These are phyloP conservation scores for Coemansia sp. DNA, from an alignment of 192 early-diverging fungal species.

Conservation along the genomic window DNA sequence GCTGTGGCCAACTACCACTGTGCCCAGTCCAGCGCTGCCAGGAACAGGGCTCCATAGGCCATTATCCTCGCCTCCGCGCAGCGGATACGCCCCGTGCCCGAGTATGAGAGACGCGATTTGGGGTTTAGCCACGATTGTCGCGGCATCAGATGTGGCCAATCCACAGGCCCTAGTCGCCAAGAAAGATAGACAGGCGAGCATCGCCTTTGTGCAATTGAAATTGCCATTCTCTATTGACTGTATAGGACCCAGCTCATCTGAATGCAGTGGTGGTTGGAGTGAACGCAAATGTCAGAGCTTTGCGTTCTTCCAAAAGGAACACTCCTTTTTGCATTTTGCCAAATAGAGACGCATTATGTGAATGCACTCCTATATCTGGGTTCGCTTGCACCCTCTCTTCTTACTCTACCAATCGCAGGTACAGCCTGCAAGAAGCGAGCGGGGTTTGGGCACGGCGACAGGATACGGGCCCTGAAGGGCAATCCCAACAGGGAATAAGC, in stretches of 20 bases:
- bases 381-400: not conserved
- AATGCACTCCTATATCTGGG: not conserved
- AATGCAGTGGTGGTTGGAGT: not conserved
- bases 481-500: not conserved
- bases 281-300: not conserved
- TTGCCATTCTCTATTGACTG: not conserved
- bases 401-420: not conserved
- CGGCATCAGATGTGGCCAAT: not conserved
- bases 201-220: not conserved
- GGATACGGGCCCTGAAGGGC: not conserved
- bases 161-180: not conserved
- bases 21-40: not conserved
- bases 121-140: not conserved
- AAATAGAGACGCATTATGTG: not conserved
- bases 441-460: slow-evolving; percentile 6
- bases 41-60: not conserved
- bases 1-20: not conserved
- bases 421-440: not conserved
- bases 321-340: not conserved
- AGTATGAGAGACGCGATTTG: slow-evolving; percentile 1
- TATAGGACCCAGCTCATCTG: not conserved
- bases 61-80: not conserved
- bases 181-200: not conserved
- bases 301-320: not conserved
- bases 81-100: slow-evolving; percentile 5